Conservation (phyloP, 495 filamentous ascomycete genomes). For the Aspergillus kassunensis region DNA sequence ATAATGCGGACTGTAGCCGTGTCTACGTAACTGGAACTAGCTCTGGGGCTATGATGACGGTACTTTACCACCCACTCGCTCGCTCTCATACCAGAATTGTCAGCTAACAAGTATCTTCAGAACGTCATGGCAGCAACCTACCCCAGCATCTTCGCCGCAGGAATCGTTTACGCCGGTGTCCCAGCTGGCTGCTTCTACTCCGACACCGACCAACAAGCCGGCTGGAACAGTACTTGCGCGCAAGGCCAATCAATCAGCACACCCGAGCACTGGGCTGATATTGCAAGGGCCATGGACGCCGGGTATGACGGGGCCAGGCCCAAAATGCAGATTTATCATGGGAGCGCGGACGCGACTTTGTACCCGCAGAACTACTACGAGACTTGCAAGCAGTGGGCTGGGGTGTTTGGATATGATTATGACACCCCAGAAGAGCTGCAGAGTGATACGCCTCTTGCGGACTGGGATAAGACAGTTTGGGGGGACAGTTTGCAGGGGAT, state of each 20-base stretch:
- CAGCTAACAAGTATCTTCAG: conserved; percentile 5
- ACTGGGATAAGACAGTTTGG: conserved; percentile 41
- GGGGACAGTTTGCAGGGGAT: conserved; percentile 48
- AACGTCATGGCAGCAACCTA: conserved; percentile 57
- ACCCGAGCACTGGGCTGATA: conserved; percentile 45
- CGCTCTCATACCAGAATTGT: not conserved
- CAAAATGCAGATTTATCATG: conserved; percentile 55
- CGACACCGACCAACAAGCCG: conserved; percentile 36
- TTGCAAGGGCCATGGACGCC: conserved; percentile 49
- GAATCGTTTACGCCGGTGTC: conserved; percentile 55
- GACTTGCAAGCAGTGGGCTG: conserved; percentile 56
- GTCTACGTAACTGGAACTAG: conserved; percentile 52
- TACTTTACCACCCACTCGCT: not conserved
- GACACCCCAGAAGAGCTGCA: conserved; percentile 25
- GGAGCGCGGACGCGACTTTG: conserved; percentile 46
- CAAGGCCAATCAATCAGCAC: conserved; percentile 44
- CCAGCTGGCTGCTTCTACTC: conserved; percentile 57
- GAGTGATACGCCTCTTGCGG: conserved; percentile 40
- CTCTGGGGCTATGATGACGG: conserved; percentile 57
- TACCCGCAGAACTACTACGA: conserved; percentile 46
- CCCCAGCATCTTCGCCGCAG: conserved; percentile 55
- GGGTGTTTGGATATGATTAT: conserved; percentile 39
- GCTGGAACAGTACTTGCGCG: conserved; percentile 40
- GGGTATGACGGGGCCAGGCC: conserved; percentile 53
- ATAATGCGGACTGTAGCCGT: conserved; percentile 43